Evolutionary conservation across 106 monocot genomes (phyloP).

Genomic region (Phalaenopsis equestris): DNA sequence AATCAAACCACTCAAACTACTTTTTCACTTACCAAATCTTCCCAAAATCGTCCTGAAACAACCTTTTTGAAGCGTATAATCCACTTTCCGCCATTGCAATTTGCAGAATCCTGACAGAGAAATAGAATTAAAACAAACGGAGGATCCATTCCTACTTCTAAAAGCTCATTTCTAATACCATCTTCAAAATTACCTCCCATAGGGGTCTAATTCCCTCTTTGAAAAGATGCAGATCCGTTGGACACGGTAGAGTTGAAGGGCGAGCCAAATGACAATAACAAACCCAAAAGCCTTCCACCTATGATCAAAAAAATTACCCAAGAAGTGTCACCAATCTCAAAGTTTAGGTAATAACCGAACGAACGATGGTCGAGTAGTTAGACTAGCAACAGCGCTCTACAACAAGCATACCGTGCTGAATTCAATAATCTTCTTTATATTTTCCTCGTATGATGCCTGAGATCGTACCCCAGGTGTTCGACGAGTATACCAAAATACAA

Average conservation of each 20-base stretch:
- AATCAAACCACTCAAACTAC: background rate
- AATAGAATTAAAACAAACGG: background rate
- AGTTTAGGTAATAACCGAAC: background rate
- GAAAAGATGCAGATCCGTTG: constrained; percentile 93
- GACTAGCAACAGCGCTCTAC: background rate
- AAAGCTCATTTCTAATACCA: background rate
- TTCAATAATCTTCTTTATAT: constrained; percentile 87
- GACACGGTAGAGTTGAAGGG: constrained; percentile 65
- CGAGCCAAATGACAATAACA: constrained; percentile 90
- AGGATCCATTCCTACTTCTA: background rate
- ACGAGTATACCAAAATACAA: constrained; percentile 88
- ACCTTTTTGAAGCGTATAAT: constrained; percentile 88
- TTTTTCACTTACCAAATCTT: constrained; percentile 66
- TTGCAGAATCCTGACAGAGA: constrained; percentile 18
- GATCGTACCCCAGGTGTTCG: constrained; percentile 65
- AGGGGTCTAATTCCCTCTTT: constrained; percentile 92
- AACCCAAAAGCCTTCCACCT: constrained; percentile 98
- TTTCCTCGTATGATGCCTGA: constrained; percentile 90
- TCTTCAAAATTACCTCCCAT: constrained; percentile 67
- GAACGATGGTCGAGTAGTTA: background rate
- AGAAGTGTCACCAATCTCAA: background rate
- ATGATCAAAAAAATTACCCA: background rate
- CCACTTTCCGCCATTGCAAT: constrained; percentile 59
- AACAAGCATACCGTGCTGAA: constrained; percentile 72
- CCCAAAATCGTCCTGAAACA: constrained; percentile 95